Evolutionary conservation across 805 yeast genomes (phyloP).

Genomic region (Saturnispora galanensis): DNA sequence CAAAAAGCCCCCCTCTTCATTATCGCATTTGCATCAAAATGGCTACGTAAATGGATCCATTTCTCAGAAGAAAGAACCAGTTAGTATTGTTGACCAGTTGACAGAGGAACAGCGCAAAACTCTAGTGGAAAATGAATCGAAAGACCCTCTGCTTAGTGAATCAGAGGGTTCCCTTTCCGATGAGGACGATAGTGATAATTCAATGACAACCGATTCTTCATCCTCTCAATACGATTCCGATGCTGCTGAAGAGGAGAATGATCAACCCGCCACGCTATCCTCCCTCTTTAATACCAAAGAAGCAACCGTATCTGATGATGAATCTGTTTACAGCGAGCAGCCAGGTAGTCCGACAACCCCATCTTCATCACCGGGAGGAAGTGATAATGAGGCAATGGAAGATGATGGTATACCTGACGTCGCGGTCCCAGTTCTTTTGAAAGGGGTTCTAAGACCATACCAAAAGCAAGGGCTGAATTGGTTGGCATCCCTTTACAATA

Average conservation of each 20-base stretch:
- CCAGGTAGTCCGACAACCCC: constrained; percentile 24
- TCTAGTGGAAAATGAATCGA: constrained; percentile 13
- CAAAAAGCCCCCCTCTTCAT: background rate
- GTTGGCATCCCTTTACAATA: constrained; percentile 89
- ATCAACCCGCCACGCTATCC: no score
- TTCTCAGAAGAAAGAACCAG: constrained; percentile 3
- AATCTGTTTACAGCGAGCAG: constrained; percentile 25
- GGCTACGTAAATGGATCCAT: constrained; percentile 1
- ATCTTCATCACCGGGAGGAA: constrained; percentile 28
- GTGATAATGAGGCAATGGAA: constrained; percentile 13
- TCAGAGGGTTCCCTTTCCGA: constrained; percentile 10
- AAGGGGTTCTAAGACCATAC: constrained; percentile 80
- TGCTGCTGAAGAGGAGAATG: constrained; percentile 14
- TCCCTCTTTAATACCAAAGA: constrained; percentile 2
- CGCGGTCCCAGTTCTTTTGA: constrained; percentile 62
- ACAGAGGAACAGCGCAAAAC: constrained; percentile 19
- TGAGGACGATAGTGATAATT: constrained; percentile 1
- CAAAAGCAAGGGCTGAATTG: constrained; percentile 96
- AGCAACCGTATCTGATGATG: constrained; percentile 18
- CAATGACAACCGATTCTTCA: constrained; percentile 16
- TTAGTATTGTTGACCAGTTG: constrained; percentile 20
- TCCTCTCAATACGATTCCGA: constrained; percentile 12
- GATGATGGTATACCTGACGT: constrained; percentile 50
- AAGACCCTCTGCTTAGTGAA: constrained; percentile 15
- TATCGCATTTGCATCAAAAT: constrained; percentile 29